Base-by-base conservation (phyloP, 202 grass and related monocot genomes). In the Brachypodium distachyon region DNA sequence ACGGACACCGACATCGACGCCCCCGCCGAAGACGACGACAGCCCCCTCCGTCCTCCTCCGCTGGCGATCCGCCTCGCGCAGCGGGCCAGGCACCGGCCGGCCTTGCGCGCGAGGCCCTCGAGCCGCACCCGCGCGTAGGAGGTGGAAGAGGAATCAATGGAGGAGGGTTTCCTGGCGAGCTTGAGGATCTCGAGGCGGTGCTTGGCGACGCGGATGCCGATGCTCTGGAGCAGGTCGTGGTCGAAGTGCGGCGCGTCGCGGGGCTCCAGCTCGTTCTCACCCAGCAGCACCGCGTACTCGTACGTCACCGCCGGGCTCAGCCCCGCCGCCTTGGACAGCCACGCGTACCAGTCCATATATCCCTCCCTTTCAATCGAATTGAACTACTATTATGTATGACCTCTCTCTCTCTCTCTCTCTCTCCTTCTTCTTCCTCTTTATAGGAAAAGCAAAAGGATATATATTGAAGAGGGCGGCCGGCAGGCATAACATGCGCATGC, bases 221-320 rank as follows among this genome's bases (percentile, higher is more conserved):
- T 96, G 87, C 93, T 96, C 77, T 83, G 92, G 73, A 96, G 84
- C 75, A 96, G 88, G 77, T 96, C 93, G 77, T 96, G 93, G 77
- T 96, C 87, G 82, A 96, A 96, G 78, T 92, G 75, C n/a, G 74
- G 73, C 19, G 90, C 77, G 81, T 96, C 93, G 7, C 79, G 47
- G 17, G 70, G 69, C 80, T 92, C 87, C 77, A 92, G 89, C 87
- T 92, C 87, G 77, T 96, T 96, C 33, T 73, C 75, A 70, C 67
- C 70, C 78, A 96, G 87, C 0, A 92, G 61, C 27, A 83, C 80
- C 7, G 84, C 87, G 76, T 92, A 96, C 77, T 96, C 87, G 64
- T 88, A 81, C 57, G 86, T 84, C 52, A 92, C 51, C 38, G 87
- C 37, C 65, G 89, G 84, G 26, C 86, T 72, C 50, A 96, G 82